Percentiles rank a stretch among this genome's conserved stretches.
Evolutionary conservation across 495 filamentous ascomycete genomes (phyloP).

Genomic region (Penicillium antarcticum): DNA sequence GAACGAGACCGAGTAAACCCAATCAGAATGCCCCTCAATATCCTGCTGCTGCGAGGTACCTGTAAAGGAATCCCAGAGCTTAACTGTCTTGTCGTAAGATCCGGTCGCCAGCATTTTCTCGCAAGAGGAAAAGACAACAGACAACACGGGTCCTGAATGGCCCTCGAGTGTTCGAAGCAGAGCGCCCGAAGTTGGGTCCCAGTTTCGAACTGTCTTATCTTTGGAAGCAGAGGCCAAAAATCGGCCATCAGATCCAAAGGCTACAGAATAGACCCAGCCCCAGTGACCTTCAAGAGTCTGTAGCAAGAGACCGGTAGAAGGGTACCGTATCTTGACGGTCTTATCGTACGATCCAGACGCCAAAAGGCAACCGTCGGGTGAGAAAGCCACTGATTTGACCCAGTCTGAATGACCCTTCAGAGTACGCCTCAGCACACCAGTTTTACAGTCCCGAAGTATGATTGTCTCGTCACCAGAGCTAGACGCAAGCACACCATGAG

Average conservation of each 20-base stretch:
- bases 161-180: no score
- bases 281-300: constrained; percentile 16
- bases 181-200: no score
- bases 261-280: no score
- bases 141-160: no score
- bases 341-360: constrained; percentile 15
- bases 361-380: constrained; percentile 13
- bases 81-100: constrained; percentile 25
- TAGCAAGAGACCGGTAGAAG: background rate
- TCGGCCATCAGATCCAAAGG: no score
- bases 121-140: constrained; percentile 6
- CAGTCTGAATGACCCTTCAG: constrained; percentile 6
- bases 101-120: constrained; percentile 21
- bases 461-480: no score
- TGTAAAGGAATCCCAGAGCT: constrained; percentile 28
- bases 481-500: no score
- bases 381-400: constrained; percentile 18
- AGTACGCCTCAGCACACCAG: background rate
- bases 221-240: no score
- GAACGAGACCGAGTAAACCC: constrained; percentile 12
- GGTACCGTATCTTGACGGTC: constrained; percentile 26
- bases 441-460: no score
- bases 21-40: constrained; percentile 17
- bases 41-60: constrained; percentile 11
- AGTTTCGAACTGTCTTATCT: no score